A percentile compares a stretch with the other conserved stretches of the same genome.
Evolutionary conservation across 805 yeast species (phyloP).

Genomic region (Wickerhamiella dianesei): DNA sequence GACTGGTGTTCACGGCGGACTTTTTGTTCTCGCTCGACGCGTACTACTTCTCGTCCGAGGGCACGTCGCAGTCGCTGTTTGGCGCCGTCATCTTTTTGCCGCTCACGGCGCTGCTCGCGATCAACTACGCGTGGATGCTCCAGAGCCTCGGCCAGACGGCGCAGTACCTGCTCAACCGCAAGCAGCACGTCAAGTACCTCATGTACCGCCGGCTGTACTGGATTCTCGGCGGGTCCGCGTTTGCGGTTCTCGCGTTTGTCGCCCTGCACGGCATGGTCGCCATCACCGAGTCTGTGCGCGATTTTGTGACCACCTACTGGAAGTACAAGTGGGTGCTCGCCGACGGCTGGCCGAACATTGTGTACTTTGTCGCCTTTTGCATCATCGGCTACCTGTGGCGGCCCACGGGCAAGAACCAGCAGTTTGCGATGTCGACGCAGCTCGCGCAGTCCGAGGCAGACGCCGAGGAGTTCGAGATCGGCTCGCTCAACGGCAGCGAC

Average conservation of each 20-base stretch:
- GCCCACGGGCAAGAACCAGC: conserved; percentile 89
- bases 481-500: conserved; percentile 33
- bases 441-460: conserved; percentile 59
- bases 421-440: conserved; percentile 90
- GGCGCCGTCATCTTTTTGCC: conserved; percentile 58
- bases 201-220: conserved; percentile 73
- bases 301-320: conserved; percentile 81
- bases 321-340: conserved; percentile 73
- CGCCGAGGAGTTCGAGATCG: conserved; percentile 53
- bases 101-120: conserved; percentile 49
- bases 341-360: conserved; percentile 91
- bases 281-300: conserved; percentile 59
- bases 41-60: conserved; percentile 37
- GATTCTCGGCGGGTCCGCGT: conserved; percentile 57
- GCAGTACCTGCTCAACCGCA: conserved; percentile 59
- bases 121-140: conserved; percentile 63
- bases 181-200: conserved; percentile 78
- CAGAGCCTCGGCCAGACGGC: conserved; percentile 64
- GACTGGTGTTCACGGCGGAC: conserved; percentile 41
- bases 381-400: conserved; percentile 89
- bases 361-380: conserved; percentile 71
- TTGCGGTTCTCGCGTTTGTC: conserved; percentile 58
- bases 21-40: conserved; percentile 41
- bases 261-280: conserved; percentile 55
- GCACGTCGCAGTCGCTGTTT: conserved; percentile 16